Evolutionary conservation across 1,139 yeast genomes (phyloP).

Genomic region (Taiozyma sp.): DNA sequence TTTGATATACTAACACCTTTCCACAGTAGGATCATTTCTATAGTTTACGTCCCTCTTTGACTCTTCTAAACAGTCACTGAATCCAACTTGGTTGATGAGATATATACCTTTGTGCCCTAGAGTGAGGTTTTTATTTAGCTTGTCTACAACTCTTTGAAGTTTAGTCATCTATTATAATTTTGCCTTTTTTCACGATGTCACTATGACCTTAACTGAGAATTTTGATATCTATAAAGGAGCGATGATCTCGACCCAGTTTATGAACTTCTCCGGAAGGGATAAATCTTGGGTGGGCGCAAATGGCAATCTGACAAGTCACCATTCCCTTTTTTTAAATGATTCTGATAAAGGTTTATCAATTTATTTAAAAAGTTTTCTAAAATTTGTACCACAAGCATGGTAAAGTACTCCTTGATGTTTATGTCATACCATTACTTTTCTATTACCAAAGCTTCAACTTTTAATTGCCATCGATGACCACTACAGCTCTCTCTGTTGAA

Average conservation of each 20-base stretch:
- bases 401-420: no score
- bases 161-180: constrained; percentile 60
- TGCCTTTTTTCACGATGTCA: constrained; percentile 31
- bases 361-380: constrained; percentile 8
- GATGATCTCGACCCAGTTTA: constrained; percentile 97
- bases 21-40: constrained; percentile 97
- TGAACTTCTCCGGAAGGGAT: constrained; percentile 89
- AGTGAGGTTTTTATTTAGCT: constrained; percentile 80
- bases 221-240: constrained; percentile 63
- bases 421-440: no score
- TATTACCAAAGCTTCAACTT: no score
- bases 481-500: not conserved
- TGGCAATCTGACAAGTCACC: constrained; percentile 97
- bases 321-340: constrained; percentile 9
- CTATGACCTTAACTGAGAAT: constrained; percentile 35
- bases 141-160: constrained; percentile 80
- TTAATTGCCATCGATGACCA: no score
- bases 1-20: constrained; percentile 35
- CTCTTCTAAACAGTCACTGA: constrained; percentile 99
- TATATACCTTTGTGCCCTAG: constrained; percentile 95
- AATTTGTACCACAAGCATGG: not conserved
- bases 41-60: constrained; percentile 99
- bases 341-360: constrained; percentile 20
- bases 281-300: constrained; percentile 87
- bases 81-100: constrained; percentile 99